These are phyloP conservation scores for Aphanocladium album DNA, from an alignment of 2,329 filamentous ascomycete species.

Conservation along the genomic window DNA sequence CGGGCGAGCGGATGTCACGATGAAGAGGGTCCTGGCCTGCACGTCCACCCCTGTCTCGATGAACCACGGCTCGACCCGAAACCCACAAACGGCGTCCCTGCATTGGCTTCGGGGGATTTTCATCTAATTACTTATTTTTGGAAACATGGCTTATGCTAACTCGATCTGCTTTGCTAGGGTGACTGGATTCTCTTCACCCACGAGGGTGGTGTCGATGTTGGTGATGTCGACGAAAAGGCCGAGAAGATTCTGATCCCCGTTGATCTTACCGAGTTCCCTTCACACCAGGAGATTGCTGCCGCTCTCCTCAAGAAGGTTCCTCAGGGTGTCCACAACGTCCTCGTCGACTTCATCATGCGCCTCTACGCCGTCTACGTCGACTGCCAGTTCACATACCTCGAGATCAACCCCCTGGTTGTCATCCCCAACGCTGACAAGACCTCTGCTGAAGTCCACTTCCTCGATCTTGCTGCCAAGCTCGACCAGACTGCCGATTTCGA, in stretches of 20 bases:
- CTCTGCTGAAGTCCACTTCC: constrained; percentile 93
- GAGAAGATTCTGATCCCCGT: constrained; percentile 98
- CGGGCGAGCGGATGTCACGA: constrained; percentile 37
- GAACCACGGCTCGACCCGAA: constrained; percentile 12
- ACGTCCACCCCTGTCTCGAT: constrained; percentile 9
- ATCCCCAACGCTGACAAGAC: constrained; percentile 91
- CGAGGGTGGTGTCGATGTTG: constrained; percentile 98
- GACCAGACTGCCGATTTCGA: constrained; percentile 99
- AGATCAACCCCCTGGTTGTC: constrained; percentile 98
- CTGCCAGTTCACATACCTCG: constrained; percentile 99
- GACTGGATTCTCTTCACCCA: constrained; percentile 99
- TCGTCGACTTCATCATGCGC: constrained; percentile 98
- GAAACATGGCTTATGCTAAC: constrained; percentile 25
- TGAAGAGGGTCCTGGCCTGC: constrained; percentile 21
- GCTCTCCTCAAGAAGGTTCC: constrained; percentile 89
- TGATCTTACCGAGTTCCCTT: constrained; percentile 89
- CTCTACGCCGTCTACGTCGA: constrained; percentile 99
- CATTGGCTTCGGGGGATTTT: not conserved
- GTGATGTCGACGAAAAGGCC: constrained; percentile 97
- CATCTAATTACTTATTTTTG: not conserved
- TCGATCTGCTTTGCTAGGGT: constrained; percentile 55
- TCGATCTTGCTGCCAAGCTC: constrained; percentile 96
- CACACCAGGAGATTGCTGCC: constrained; percentile 86
- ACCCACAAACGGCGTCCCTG: constrained; percentile 10
- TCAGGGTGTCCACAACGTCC: constrained; percentile 91